A percentile compares a stretch with the other conserved stretches of the same genome.
Conservation (phyloP, 2,329 filamentous ascomycete species). For the Fusarium clavum region DNA sequence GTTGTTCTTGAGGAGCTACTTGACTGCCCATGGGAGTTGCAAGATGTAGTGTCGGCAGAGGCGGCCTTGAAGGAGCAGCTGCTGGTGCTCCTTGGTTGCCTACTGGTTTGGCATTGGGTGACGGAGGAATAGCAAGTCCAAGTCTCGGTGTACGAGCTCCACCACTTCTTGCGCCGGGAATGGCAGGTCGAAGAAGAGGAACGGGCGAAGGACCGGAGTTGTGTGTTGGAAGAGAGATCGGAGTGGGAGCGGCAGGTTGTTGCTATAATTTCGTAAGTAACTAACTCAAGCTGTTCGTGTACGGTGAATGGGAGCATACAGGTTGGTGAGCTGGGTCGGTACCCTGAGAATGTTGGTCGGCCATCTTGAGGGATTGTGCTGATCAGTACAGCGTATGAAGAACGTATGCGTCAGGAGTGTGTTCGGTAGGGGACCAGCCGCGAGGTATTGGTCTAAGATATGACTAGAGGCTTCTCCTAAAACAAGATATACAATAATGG, state of each 20-base stretch:
- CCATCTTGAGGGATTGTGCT: slow-evolving; percentile 39
- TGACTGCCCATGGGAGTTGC: slow-evolving; percentile 90
- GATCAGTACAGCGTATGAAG: slow-evolving; percentile 23
- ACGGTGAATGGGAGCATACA: slow-evolving; percentile 30
- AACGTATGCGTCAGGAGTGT: not conserved
- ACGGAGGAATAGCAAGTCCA: slow-evolving; percentile 90
- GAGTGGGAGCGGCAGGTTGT: slow-evolving; percentile 37
- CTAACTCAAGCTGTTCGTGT: not conserved
- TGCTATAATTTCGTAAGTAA: slow-evolving; percentile 39
- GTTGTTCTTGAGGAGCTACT: slow-evolving; percentile 76
- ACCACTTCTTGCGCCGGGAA: slow-evolving; percentile 75
- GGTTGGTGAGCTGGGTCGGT: slow-evolving; percentile 38
- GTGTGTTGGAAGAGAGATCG: slow-evolving; percentile 49
- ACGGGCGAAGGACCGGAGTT: slow-evolving; percentile 69
- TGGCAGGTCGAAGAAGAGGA: slow-evolving; percentile 84
- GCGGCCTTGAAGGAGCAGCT: slow-evolving; percentile 57
- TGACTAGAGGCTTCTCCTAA: not conserved
- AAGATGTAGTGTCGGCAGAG: slow-evolving; percentile 83
- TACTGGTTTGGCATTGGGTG: slow-evolving; percentile 83
- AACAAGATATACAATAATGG: not conserved
- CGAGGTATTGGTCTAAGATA: not conserved
- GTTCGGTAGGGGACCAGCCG: not conserved
- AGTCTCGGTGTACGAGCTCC: slow-evolving; percentile 78
- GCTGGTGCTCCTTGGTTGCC: slow-evolving; percentile 59
- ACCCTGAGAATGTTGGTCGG: slow-evolving; percentile 41